Evolutionary conservation across 208 protist genomes (phyloP).

Genomic region (Crithidia bombi): DNA sequence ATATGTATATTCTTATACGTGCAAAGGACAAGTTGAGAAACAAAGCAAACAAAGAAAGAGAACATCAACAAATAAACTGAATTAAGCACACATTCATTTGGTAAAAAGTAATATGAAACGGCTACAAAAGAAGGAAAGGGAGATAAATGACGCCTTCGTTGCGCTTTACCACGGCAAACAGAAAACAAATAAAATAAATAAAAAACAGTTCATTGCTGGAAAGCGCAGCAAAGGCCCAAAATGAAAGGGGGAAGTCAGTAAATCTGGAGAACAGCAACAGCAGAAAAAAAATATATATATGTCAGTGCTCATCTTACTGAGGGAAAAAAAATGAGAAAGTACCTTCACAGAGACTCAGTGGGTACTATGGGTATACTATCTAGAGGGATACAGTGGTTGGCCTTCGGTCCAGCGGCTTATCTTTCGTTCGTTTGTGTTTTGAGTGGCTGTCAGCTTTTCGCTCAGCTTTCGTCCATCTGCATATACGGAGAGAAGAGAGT

Average conservation of each 20-base stretch:
- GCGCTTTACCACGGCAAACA: neutral
- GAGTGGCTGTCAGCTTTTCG: neutral
- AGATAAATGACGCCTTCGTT: neutral
- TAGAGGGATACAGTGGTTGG: neutral
- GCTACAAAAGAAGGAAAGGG: slow-evolving; percentile 1
- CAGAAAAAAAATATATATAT: too few relatives aligned
- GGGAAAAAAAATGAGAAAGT: neutral
- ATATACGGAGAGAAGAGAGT: too few relatives aligned
- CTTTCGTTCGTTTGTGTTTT: neutral
- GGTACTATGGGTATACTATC: neutral
- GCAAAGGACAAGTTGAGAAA: too few relatives aligned
- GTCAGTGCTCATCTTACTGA: neutral
- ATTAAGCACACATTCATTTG: slow-evolving; percentile 4
- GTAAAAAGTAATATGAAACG: neutral
- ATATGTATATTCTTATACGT: too few relatives aligned
- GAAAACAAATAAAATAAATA: slow-evolving; percentile 2
- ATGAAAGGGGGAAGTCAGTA: too few relatives aligned
- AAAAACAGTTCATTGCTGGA: too few relatives aligned
- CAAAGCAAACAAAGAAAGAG: neutral
- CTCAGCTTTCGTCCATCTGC: neutral
- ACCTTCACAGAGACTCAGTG: neutral
- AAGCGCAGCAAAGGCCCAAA: too few relatives aligned
- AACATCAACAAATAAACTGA: neutral
- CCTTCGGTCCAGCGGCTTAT: too few relatives aligned
- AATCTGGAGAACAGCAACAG: too few relatives aligned